Base-by-base conservation (phyloP, 208 protist species). In the Acanthamoeba royreba region DNA sequence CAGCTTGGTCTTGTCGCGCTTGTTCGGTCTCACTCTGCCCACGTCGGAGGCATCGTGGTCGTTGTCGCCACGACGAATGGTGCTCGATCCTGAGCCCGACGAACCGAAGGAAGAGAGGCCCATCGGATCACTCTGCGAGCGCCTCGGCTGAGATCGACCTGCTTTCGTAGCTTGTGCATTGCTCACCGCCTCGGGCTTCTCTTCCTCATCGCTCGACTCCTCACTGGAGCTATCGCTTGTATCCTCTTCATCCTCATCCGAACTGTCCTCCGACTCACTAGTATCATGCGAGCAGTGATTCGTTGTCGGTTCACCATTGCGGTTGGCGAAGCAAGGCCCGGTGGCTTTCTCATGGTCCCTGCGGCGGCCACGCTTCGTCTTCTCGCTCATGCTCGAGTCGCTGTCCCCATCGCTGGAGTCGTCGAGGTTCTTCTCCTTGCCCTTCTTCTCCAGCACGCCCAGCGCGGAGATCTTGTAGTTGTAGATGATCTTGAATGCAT, bases 401-500 rank as follows among this genome's bases (percentile, higher is more conserved):
- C 35, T 9, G 63, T 47, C 38, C 11, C 19, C 25, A n/a, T 52
- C 25, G 43, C 74, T 85, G n/a, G n/a, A 22, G 28, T 85, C 74
- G 74, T 85, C 74, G 7, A 55, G 33, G 45, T 85, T 53, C n/a
- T 42, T 22, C 74, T 85, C 74, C 43, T 85, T 85, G 25, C 74
- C 74, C 74, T 85, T 85, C 74, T 85, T 85, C 45, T 85, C 74
- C n/a, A 85, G 74, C n/a, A 85, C 74, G 9, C 74, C 74, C n/a
- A 85, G 74, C 19, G 74, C 74, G 43, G 74, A 85, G 13, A 85
- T 45, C 74, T 85, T 85, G 74, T 85, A 85, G 74, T 85, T 85
- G 45, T 85, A 85, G 42, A 85, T 52, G 43, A 85, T 53, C 74
- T 85, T 85, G 45, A 85, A 85, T 40, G 74, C 74, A 33, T 85